Evolutionary conservation across 768 basidiomycete genomes (phyloP).

Genomic region (Auriscalpium vulgare): DNA sequence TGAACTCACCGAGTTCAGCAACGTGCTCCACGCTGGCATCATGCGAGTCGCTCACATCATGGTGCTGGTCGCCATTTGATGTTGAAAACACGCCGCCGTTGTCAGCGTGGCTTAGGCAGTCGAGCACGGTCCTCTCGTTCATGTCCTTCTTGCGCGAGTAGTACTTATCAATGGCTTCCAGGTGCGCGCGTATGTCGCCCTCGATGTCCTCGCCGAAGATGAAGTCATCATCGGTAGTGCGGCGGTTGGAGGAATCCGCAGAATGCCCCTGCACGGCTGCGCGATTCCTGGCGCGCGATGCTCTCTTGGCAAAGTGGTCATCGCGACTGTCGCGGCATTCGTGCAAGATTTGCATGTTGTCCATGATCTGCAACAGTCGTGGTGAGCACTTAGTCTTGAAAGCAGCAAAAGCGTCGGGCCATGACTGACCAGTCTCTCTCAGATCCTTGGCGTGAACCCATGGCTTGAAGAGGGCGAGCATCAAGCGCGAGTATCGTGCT

Average conservation of each 20-base stretch:
- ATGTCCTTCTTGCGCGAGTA: neutral
- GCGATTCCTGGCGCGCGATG: neutral
- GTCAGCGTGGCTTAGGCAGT: neutral
- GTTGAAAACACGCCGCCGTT: too few relatives aligned
- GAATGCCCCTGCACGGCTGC: neutral
- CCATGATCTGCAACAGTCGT: conserved; percentile 15
- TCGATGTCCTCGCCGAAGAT: neutral
- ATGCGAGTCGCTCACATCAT: too few relatives aligned
- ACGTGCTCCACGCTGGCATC: too few relatives aligned
- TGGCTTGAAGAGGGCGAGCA: conserved; percentile 18
- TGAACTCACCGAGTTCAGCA: neutral
- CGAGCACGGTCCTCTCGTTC: neutral
- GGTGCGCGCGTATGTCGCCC: neutral
- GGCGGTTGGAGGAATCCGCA: too few relatives aligned
- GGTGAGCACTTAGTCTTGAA: conserved; percentile 6
- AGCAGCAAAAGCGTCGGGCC: conserved; percentile 14
- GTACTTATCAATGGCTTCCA: neutral
- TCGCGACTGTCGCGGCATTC: conserved; percentile 31
- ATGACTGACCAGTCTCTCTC: conserved; percentile 10
- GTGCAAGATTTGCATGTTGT: conserved; percentile 35
- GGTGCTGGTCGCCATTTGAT: too few relatives aligned
- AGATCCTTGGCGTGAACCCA: conserved; percentile 22
- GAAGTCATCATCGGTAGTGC: neutral
- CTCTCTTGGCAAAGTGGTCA: conserved; percentile 21
- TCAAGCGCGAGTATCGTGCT: conserved; percentile 6